Base-by-base conservation (phyloP, 140 eudicot species). In the Cichorium intybus region DNA sequence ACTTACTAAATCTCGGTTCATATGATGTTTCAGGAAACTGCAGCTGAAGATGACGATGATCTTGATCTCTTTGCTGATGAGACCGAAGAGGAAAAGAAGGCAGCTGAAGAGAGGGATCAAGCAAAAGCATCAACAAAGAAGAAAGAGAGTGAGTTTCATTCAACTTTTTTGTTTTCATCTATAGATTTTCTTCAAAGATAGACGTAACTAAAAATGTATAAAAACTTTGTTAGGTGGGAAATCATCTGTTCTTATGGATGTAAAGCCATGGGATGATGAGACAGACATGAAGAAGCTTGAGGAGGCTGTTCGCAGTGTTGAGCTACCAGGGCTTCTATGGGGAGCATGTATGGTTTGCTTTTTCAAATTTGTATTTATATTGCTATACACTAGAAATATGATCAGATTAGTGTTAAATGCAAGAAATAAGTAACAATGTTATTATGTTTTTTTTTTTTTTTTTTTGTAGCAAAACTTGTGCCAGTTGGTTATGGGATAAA, bases 261-360 rank as follows among this genome's bases (percentile, higher is more conserved):
- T 92, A 56, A 92, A 92, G 82, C 96, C 98, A 9, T 92, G 98
- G 98, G 98, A 92, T 77, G 98, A 92, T 77, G 99, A 93, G 81
- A 93, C 99, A 0, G 99, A 93, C 83, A 93, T 93, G 99, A 88
- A 85, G 90, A 83, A 83, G 82, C 79, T 93, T 59, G 99, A 93
- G 69, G 99, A 93, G 82, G 86, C 84, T 72, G 99, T 93, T 55
- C 99, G 97, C 55, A 79, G 86, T 23, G 87, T 93, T 45, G 81
- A 93, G 75, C 21, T 88, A 79, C 80, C 75, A 3, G 97, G 99
- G 15, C 95, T 93, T 68, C 66, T 83, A 3, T 93, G 99, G 99
- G 97, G 99, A 75, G 97, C 97, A 74, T 81, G 97, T 93, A 92
- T 12, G 83, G 24, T 74, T 71, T 69, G 10, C 10, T 51, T n/a